phyloP scores from a whole-genome alignment of 768 basidiomycete species.

The Agrocybe pediades region DNA sequence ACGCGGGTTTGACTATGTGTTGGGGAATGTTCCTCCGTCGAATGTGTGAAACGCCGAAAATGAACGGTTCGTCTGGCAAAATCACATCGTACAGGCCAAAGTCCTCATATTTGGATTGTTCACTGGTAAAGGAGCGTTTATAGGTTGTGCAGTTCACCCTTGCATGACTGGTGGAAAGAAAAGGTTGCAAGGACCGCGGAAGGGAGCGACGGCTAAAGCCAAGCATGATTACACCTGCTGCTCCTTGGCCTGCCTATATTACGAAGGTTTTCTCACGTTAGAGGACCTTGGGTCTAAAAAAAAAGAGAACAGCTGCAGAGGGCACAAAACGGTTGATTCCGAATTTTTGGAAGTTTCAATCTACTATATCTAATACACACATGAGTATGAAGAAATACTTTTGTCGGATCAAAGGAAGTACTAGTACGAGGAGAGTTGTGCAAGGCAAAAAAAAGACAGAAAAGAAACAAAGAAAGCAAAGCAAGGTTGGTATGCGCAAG shows the following conservation, averaged over 20 bases:
- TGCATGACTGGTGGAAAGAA: neutral
- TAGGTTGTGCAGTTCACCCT: neutral
- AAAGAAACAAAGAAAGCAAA: conserved; percentile 11
- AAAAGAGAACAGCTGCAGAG: too few species aligned
- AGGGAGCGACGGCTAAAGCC: neutral
- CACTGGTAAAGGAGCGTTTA: neutral
- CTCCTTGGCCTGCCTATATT: too few species aligned
- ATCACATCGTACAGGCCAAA: conserved; percentile 63
- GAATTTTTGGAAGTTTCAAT: too few species aligned
- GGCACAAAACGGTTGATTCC: too few species aligned
- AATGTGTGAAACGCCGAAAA: conserved; percentile 67
- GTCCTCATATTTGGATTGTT: conserved; percentile 25
- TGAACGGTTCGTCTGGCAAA: conserved; percentile 64
- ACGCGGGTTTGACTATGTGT: conserved; percentile 56
- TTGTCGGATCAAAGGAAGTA: too few species aligned
- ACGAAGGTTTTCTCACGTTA: too few species aligned
- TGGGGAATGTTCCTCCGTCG: conserved; percentile 55
- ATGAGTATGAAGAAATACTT: too few species aligned
- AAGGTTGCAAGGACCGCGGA: neutral
- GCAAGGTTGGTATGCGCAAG: neutral
- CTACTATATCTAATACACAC: too few species aligned
- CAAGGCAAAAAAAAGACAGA: conserved; percentile 5
- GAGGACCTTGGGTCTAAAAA: too few species aligned
- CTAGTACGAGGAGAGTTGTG: too few species aligned
- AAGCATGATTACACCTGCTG: too few species aligned